phyloP scores from a whole-genome alignment of 2,329 filamentous ascomycete species.

The Colletotrichum cordylinicola region DNA sequence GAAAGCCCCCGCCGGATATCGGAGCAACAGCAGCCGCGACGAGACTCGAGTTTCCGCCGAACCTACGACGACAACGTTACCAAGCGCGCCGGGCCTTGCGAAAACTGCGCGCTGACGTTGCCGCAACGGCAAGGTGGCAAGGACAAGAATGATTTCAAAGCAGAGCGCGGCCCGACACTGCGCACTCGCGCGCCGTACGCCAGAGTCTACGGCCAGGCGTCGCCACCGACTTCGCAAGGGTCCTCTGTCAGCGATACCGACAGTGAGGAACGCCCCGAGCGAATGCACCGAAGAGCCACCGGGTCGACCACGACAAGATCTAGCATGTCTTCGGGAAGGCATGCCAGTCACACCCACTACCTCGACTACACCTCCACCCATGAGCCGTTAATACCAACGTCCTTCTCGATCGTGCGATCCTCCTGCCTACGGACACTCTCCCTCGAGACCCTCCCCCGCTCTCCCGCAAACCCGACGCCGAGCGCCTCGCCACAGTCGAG shows the following conservation, averaged over 20 bases:
- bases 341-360: slow-evolving; percentile 67
- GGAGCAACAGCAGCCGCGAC: slow-evolving; percentile 42
- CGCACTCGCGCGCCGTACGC: slow-evolving; percentile 67
- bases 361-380: slow-evolving; percentile 74
- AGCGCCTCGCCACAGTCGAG: slow-evolving; percentile 30
- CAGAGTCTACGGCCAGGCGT: slow-evolving; percentile 59
- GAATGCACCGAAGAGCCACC: slow-evolving; percentile 46
- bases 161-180: slow-evolving; percentile 60
- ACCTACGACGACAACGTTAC: slow-evolving; percentile 72
- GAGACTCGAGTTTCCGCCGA: slow-evolving; percentile 65
- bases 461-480: slow-evolving; percentile 37
- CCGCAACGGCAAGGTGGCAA: slow-evolving; percentile 51
- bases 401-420: slow-evolving; percentile 70
- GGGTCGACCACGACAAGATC: slow-evolving; percentile 57
- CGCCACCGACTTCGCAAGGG: slow-evolving; percentile 58
- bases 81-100: slow-evolving; percentile 67
- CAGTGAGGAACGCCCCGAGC: slow-evolving; percentile 50
- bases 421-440: slow-evolving; percentile 71
- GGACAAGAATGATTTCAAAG: slow-evolving; percentile 31
- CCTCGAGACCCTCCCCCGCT: slow-evolving; percentile 68
- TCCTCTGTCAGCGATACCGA: slow-evolving; percentile 56
- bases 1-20: slow-evolving; percentile 56
- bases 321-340: slow-evolving; percentile 59
- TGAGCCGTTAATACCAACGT: slow-evolving; percentile 65
- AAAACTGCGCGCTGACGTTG: slow-evolving; percentile 72